Percentiles rank a stretch among this genome's conserved stretches.
Conservation (phyloP, 1,284 basidiomycete species). For the Microstroma glucosiphilum region DNA sequence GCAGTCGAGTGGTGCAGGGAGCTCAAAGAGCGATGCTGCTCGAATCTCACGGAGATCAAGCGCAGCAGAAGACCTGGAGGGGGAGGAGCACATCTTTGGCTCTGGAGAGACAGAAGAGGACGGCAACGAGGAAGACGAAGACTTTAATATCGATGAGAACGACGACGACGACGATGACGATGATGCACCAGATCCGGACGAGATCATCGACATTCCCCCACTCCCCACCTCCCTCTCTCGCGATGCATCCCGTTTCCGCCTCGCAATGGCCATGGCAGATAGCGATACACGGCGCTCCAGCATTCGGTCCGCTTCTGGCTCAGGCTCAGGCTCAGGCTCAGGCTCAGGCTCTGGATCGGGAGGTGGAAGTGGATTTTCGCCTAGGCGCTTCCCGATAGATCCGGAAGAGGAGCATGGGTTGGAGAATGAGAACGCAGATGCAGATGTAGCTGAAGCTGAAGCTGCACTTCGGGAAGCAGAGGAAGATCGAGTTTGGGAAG, state of each 20-base stretch:
- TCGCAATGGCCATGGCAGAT: not conserved
- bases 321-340: no score
- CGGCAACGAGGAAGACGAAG: not conserved
- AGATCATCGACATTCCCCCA: slow-evolving; percentile 6
- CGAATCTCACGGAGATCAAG: not conserved
- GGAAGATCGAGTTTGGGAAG: no score
- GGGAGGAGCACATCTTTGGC: not conserved
- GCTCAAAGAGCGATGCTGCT: not conserved
- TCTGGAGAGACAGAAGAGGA: not conserved
- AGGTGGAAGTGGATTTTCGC: no score
- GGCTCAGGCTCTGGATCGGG: no score
- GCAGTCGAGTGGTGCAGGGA: not conserved
- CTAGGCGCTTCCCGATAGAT: no score
- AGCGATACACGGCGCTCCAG: no score
- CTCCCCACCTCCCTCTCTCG: not conserved
- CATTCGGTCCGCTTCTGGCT: no score
- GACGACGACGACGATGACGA: slow-evolving; percentile 5
- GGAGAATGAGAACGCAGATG: no score
- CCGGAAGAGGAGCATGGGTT: no score
- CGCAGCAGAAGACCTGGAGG: not conserved
- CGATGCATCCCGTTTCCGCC: slow-evolving; percentile 4
- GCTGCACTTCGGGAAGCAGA: no score
- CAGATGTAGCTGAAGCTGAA: no score
- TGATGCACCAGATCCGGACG: not conserved
- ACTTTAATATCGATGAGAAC: not conserved